A percentile compares a stretch with the other conserved stretches of the same genome.
Conservation (phyloP, 768 basidiomycete genomes). For the Leccinellum luteum region DNA sequence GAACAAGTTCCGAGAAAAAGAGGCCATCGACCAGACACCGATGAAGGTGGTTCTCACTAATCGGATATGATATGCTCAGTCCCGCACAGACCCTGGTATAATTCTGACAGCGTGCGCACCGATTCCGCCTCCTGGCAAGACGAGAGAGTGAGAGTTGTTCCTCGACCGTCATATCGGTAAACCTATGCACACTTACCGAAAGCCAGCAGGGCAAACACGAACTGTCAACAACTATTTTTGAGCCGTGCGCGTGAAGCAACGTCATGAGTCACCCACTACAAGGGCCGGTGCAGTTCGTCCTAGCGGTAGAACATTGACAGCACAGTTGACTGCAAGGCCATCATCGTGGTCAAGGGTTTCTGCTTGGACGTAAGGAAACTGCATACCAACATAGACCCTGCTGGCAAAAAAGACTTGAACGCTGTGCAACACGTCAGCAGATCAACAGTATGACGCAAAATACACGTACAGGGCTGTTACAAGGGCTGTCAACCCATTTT, state of each 20-base stretch:
- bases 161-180: background rate
- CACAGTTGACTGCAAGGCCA: constrained; percentile 3
- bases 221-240: background rate
- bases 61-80: constrained; percentile 4
- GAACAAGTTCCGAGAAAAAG: constrained; percentile 3
- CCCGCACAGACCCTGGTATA: background rate
- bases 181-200: constrained; percentile 7
- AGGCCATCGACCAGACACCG: constrained; percentile 4
- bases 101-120: constrained; percentile 1
- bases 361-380: background rate
- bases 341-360: background rate
- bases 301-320: constrained; percentile 5
- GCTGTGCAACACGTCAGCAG: constrained; percentile 4
- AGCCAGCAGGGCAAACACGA: constrained; percentile 6
- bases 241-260: background rate
- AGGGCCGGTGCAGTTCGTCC: constrained; percentile 11
- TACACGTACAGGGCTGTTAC: constrained; percentile 15
- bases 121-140: constrained; percentile 2
- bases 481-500: constrained; percentile 13
- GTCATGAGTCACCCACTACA: constrained; percentile 5
- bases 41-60: constrained; percentile 12
- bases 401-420: constrained; percentile 15
- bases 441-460: background rate
- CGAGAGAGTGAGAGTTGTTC: background rate
- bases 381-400: constrained; percentile 9